Conservation (phyloP, 1,139 yeast genomes). For the Saccharomyces hybrid region DNA sequence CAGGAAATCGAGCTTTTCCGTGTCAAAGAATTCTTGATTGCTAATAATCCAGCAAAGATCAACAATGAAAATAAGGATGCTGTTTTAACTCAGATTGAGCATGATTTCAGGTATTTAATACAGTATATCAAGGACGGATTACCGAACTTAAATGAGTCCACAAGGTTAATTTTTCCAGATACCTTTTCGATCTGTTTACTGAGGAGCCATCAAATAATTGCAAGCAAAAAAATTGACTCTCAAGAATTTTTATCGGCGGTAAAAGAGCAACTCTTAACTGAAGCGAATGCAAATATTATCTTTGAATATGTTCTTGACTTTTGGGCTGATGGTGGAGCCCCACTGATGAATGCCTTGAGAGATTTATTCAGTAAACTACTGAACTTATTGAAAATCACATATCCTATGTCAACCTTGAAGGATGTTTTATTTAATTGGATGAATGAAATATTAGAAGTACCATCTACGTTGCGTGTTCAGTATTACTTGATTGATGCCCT, state of each 20-base stretch:
- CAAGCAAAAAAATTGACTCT: constrained; percentile 13
- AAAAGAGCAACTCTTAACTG: constrained; percentile 12
- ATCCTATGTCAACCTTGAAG: constrained; percentile 14
- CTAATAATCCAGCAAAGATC: constrained; percentile 15
- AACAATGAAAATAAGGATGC: constrained; percentile 6
- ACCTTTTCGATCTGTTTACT: constrained; percentile 58
- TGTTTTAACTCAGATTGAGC: constrained; percentile 7
- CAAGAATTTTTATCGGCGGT: constrained; percentile 16
- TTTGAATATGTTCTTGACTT: constrained; percentile 57
- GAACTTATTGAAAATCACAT: constrained; percentile 32
- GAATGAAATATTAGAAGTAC: constrained; percentile 36
- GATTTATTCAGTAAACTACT: constrained; percentile 52
- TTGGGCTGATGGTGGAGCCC: constrained; percentile 65
- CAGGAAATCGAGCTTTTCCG: neutral
- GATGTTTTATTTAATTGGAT: constrained; percentile 41
- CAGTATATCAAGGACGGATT: constrained; percentile 7
- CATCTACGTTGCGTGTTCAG: constrained; percentile 48
- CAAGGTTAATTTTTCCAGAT: constrained; percentile 46
- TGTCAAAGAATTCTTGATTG: constrained; percentile 10
- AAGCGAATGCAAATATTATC: constrained; percentile 33
- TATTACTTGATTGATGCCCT: constrained; percentile 54
- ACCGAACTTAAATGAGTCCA: constrained; percentile 7
- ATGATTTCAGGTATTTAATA: constrained; percentile 8
- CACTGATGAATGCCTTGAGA: constrained; percentile 59
- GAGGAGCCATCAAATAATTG: constrained; percentile 34